Evolutionary conservation across 2,329 filamentous ascomycete species (phyloP).

Genomic region (Clarireedia monteithiana): DNA sequence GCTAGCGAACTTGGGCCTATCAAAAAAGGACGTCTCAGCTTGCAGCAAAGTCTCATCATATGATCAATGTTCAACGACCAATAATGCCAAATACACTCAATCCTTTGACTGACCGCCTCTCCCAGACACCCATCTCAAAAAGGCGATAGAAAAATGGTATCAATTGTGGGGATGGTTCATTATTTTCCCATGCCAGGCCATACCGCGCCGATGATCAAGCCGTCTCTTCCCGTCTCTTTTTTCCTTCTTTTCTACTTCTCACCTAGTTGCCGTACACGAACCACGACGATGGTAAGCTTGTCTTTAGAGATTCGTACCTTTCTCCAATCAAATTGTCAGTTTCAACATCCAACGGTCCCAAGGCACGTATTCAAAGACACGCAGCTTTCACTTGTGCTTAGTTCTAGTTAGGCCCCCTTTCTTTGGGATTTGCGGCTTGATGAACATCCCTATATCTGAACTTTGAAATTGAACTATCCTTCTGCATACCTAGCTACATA

Average conservation of each 20-base stretch:
- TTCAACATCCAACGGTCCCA: neutral
- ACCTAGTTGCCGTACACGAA: neutral
- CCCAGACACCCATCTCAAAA: too few relatives aligned
- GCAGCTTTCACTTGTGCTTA: neutral
- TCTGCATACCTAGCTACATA: too few relatives aligned
- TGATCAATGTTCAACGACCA: slow-evolving; percentile 2
- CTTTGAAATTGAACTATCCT: too few relatives aligned
- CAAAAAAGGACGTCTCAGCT: neutral
- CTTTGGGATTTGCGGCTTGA: neutral
- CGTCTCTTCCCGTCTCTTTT: neutral
- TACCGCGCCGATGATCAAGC: neutral
- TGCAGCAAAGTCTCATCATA: slow-evolving; percentile 5
- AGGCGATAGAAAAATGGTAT: neutral
- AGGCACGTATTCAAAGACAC: neutral
- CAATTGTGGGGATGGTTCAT: slow-evolving; percentile 7
- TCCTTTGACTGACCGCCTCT: neutral
- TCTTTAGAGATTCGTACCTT: neutral
- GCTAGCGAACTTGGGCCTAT: neutral
- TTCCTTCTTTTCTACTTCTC: neutral
- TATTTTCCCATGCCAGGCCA: neutral
- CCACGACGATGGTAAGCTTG: neutral
- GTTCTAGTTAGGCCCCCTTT: neutral
- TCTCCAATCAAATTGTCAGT: too few relatives aligned
- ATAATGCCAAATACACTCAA: neutral
- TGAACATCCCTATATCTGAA: neutral